Evolutionary conservation across 2,329 filamentous ascomycete genomes (phyloP).

Genomic region (Sclerotinia glacialis): DNA sequence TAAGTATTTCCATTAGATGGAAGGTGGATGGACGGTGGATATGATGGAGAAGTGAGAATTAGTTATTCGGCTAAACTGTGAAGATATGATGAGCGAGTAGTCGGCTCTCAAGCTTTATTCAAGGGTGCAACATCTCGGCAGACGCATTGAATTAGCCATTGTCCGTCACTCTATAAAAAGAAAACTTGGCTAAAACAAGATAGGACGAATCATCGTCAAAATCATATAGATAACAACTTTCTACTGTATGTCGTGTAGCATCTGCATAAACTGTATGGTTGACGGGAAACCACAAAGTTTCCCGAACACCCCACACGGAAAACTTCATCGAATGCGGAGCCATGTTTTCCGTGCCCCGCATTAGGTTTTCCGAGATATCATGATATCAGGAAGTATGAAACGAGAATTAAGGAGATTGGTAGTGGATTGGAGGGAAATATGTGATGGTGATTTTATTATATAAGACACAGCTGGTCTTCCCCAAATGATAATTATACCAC

Average conservation of each 20-base stretch:
- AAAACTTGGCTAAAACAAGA: background rate
- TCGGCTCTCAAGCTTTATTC: background rate
- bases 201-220: background rate
- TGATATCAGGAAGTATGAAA: no score
- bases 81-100: background rate
- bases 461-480: background rate
- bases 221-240: background rate
- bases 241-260: background rate
- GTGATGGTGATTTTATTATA: background rate
- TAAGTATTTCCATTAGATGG: slow-evolving; percentile 7
- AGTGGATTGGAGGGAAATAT: background rate
- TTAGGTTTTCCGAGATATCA: background rate
- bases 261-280: background rate
- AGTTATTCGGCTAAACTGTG: background rate
- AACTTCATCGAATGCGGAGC: background rate
- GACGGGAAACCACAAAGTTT: background rate
- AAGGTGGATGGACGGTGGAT: background rate
- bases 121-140: no score
- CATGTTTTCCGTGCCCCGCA: slow-evolving; percentile 5
- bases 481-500: background rate
- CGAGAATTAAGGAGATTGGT: background rate
- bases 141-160: background rate
- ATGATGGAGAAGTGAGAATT: background rate
- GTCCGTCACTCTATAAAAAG: background rate
- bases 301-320: background rate